phyloP scores from a whole-genome alignment of 345 rosid genomes.

The Eucalyptus cloeziana region DNA sequence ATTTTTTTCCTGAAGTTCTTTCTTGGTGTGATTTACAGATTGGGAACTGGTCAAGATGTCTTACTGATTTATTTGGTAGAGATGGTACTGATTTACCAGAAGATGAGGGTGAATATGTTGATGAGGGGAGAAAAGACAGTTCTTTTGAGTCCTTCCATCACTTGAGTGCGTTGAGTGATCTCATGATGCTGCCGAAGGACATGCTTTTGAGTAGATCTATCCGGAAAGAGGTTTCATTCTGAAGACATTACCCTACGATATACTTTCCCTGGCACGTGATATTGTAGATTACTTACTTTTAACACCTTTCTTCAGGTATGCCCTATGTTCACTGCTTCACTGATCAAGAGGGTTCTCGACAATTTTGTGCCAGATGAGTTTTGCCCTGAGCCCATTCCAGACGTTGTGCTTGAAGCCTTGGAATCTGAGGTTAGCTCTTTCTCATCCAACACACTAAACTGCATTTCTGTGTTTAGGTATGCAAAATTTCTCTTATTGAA shows the following conservation, averaged over 20 bases:
- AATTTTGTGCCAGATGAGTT: constrained; percentile 78
- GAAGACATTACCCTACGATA: neutral
- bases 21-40: constrained; percentile 34
- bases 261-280: neutral
- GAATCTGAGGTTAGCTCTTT: constrained; percentile 50
- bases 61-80: constrained; percentile 70
- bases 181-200: constrained; percentile 99
- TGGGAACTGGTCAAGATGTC: constrained; percentile 98
- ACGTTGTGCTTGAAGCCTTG: constrained; percentile 64
- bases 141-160: constrained; percentile 73
- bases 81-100: constrained; percentile 17
- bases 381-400: constrained; percentile 87
- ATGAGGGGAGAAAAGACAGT: constrained; percentile 20
- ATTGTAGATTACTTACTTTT: neutral
- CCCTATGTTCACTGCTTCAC: constrained; percentile 59
- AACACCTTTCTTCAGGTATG: constrained; percentile 44
- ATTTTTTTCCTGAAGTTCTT: neutral
- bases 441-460: neutral
- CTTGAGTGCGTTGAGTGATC: constrained; percentile 85
- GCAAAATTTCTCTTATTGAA: neutral
- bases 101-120: constrained; percentile 9
- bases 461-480: neutral
- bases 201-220: constrained; percentile 60
- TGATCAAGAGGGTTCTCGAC: constrained; percentile 73
- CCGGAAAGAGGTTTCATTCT: constrained; percentile 62